Evolutionary conservation across 345 rosid species (phyloP).

Genomic region (Cardamine resedifolia): DNA sequence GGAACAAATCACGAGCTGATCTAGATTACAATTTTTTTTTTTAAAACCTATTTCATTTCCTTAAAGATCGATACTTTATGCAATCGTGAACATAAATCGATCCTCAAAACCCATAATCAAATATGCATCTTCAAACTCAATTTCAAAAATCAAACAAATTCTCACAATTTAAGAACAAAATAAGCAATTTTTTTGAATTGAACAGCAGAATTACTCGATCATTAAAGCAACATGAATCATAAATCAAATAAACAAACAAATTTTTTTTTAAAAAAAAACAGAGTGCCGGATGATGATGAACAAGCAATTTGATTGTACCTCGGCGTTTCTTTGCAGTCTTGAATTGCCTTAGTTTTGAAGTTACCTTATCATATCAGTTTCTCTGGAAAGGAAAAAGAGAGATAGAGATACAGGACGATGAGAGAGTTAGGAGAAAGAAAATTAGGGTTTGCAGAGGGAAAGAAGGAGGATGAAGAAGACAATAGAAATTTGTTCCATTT

Average conservation of each 20-base stretch:
- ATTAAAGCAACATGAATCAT: slow-evolving; percentile 11
- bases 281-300: slow-evolving; percentile 11
- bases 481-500: slow-evolving; percentile 14
- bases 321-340: neutral
- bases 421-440: slow-evolving; percentile 23
- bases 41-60: too few species aligned
- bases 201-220: slow-evolving; percentile 14
- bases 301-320: slow-evolving; percentile 15
- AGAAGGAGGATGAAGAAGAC: slow-evolving; percentile 32
- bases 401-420: neutral
- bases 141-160: neutral
- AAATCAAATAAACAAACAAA: neutral
- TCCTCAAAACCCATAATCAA: slow-evolving; percentile 10
- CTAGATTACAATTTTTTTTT: too few species aligned
- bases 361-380: neutral
- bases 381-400: neutral
- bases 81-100: neutral
- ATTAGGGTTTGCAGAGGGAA: slow-evolving; percentile 38
- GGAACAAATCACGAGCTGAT: neutral
- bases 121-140: neutral
- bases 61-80: slow-evolving; percentile 14
- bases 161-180: neutral
- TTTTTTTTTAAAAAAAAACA: too few species aligned
- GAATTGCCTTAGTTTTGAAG: slow-evolving; percentile 18
- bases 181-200: neutral